Evolutionary conservation across 805 yeast species (phyloP), one percentile per base, ranked within the genome.

Genomic region (Barnettozyma sucrosica): DNA sequence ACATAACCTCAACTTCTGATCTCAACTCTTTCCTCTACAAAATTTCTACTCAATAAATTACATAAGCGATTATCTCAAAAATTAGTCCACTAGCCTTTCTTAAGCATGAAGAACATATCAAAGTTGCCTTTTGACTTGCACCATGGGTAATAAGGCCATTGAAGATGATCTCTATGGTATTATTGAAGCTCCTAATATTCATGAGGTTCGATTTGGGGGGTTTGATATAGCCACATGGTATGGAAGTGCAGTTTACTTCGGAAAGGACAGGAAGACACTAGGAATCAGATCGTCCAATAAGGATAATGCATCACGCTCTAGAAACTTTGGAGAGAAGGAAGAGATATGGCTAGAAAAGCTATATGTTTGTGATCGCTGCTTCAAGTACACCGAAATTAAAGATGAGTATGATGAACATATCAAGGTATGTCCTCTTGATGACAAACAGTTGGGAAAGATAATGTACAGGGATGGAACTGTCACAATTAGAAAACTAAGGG

Each of bases 141-240:
- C 14, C 10, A 34, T 34, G 37, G 37, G 42, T 67, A 19, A 9
- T 3, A 37, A 37, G 10, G 5, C 18, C 26, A 7, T 37, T 8
- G 68, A 66, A 23, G 70, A 70, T 6, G 74, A 68, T 5, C 66
- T 70, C 39, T 85, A 86, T 57, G 95, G 92, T 11, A 73, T 80
- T 1, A 58, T 83, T 32, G 74, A 78, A 39, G 63, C 67, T 46
- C 72, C 86, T 13, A 90, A 90, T 68, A 81, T 90, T 38, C 65
- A 62, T 7, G 63, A 75, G 23, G 86, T 92, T 8, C 75, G 72
- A 30, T 77, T 87, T 51, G 97, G 97, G 0, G 71, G 75, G 19
- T 75, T 71, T 54, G 76, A 75, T 49, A 80, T 90, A 51, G 75
- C 80, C 46, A 83, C 97, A 3, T 89, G 97, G 97, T 89, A 85